These are phyloP conservation scores for Aquilaria yunnanensis DNA, from an alignment of 345 rosid species.

Conservation along the genomic window DNA sequence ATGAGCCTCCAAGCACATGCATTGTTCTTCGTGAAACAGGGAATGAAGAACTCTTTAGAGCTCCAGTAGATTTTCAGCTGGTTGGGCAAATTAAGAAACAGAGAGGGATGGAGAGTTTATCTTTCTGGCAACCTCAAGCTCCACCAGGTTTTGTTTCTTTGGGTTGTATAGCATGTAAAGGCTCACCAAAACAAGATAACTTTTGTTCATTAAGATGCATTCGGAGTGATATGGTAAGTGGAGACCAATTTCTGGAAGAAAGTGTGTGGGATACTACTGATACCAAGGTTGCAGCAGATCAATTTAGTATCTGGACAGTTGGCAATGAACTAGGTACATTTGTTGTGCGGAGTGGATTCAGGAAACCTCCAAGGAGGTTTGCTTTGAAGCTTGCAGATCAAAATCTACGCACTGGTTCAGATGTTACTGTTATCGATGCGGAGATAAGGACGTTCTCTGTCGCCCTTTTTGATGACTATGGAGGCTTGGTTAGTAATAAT, in stretches of 20 bases:
- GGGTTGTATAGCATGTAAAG: slow-evolving; percentile 83
- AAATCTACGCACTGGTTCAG: slow-evolving; percentile 51
- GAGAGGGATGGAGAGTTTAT: slow-evolving; percentile 69
- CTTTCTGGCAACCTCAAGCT: slow-evolving; percentile 95
- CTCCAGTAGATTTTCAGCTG: slow-evolving; percentile 56
- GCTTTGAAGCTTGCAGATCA: slow-evolving; percentile 84
- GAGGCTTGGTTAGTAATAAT: slow-evolving; percentile 77
- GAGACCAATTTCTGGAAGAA: slow-evolving; percentile 78
- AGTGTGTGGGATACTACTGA: slow-evolving; percentile 88
- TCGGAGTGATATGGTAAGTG: slow-evolving; percentile 82
- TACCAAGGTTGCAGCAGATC: slow-evolving; percentile 49
- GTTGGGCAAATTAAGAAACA: slow-evolving; percentile 88
- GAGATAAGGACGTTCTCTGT: slow-evolving; percentile 78
- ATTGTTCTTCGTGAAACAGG: slow-evolving; percentile 67
- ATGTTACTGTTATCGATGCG: slow-evolving; percentile 65
- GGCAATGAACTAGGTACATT: slow-evolving; percentile 77
- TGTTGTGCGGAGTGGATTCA: slow-evolving; percentile 72
- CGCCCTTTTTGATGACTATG: slow-evolving; percentile 91
- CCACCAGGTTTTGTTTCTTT: slow-evolving; percentile 93
- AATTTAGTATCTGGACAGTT: slow-evolving; percentile 85
- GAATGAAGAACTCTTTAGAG: slow-evolving; percentile 62
- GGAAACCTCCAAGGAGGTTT: slow-evolving; percentile 88
- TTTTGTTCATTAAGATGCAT: slow-evolving; percentile 65
- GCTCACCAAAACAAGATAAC: slow-evolving; percentile 58
- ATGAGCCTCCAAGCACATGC: slow-evolving; percentile 79